Base-by-base conservation (phyloP, 2,329 filamentous ascomycete species). In the Colletotrichum sp. region DNA sequence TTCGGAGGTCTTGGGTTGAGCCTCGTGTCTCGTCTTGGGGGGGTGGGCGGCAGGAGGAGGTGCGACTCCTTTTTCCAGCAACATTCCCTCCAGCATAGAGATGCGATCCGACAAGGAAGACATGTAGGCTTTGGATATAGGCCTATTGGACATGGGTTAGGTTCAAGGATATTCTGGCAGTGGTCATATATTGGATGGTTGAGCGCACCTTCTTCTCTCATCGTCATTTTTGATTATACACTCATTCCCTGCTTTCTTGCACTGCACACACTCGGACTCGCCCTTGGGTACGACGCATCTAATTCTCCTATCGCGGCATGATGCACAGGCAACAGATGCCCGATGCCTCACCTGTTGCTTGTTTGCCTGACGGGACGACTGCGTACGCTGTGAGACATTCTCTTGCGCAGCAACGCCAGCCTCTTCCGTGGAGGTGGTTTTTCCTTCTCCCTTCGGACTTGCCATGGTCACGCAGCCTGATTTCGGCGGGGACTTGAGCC, bases 221-320 rank as follows among this genome's bases (percentile, higher is more conserved):
- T 91, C 90, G 76, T 91, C 90, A 78, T 91, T 90, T 79, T 89
- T 90, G 79, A 91, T 91, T 70, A 91, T 83, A 78, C 90, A 91
- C 63, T 88, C 84, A 13, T 87, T 85, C 18, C 88, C 89, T 4
- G 87, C 85, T 71, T 88, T 84, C 78, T 88, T 87, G 80, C 90
- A 91, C 76, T 90, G 89, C 24, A 86, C 87, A 80, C 90, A 91
- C 75, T 86, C 85, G 12, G 83, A 82, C 75, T 90, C 86, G 15
- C 89, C 89, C 57, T 88, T 85, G 59, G 88, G 89, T 12, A 91
- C 89, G 4, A 91, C 90, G 77, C 90, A 91, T 79, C 90, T 82
- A 69, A 85, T 84, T 72, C 84, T 82, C 52, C 86, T 81, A 73
- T 87, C 86, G 72, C 90, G 86, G 79, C 90, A 91, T 6, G 89